Conservation (phyloP, 208 protist species). For the Crithidia bombi region DNA sequence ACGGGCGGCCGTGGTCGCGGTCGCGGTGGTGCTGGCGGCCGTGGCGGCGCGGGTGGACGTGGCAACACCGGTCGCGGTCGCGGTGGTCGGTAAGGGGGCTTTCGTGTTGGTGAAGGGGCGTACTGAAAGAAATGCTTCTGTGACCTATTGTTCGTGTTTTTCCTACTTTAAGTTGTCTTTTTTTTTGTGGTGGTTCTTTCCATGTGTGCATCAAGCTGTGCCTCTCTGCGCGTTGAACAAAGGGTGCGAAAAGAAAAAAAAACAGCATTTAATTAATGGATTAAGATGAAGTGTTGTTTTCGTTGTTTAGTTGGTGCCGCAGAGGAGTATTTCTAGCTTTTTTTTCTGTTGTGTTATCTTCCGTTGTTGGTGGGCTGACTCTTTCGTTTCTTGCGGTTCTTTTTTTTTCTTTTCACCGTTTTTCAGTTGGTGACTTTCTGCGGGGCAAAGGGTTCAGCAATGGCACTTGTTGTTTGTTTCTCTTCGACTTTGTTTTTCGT, state of each 20-base stretch:
- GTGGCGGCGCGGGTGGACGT: constrained; percentile 13
- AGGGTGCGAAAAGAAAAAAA: too few relatives aligned
- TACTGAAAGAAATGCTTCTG: not conserved
- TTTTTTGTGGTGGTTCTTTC: not conserved
- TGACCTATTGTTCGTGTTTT: constrained; percentile 8
- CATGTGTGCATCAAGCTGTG: too few relatives aligned
- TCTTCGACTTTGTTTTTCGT: not conserved
- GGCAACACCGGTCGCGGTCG: constrained; percentile 18
- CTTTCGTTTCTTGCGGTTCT: not conserved
- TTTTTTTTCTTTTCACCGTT: not conserved
- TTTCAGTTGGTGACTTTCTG: not conserved
- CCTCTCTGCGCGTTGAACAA: too few relatives aligned
- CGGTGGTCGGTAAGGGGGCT: constrained; percentile 18
- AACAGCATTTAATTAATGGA: not conserved
- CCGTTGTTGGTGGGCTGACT: not conserved
- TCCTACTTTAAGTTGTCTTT: constrained; percentile 1
- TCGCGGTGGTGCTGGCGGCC: constrained; percentile 40
- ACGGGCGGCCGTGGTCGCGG: constrained; percentile 51
- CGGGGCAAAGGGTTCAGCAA: too few relatives aligned
- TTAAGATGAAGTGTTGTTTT: constrained; percentile 10
- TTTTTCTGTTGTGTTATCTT: constrained; percentile 3
- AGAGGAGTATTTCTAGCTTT: not conserved
- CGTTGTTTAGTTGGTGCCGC: too few relatives aligned
- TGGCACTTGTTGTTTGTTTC: not conserved
- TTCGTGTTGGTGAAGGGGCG: not conserved